Conservation (phyloP, 305 asterid genomes). For the Solanum hybrid region DNA sequence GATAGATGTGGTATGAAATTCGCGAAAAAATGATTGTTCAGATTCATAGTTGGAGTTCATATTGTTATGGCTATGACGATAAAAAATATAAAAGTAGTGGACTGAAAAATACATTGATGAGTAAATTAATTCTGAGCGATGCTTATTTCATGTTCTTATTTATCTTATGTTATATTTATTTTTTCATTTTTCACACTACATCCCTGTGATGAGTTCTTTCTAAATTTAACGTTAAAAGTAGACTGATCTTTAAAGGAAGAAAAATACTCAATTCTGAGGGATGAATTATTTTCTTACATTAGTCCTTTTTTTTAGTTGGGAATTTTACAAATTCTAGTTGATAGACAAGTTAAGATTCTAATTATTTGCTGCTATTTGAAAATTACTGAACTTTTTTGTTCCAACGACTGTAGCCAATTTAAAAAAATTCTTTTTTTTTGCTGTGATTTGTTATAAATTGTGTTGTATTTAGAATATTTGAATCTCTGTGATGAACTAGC, state of each 20-base stretch:
- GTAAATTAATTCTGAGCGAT: neutral
- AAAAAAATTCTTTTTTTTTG: neutral
- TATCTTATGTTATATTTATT: neutral
- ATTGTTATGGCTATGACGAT: neutral
- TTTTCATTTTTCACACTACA: neutral
- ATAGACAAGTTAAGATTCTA: neutral
- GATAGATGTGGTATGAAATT: neutral
- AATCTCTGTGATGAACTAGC: neutral
- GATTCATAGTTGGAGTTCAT: neutral
- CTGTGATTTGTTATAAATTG: neutral
- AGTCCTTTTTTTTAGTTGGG: neutral
- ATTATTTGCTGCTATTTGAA: neutral
- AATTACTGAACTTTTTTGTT: neutral
- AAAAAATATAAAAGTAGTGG: neutral
- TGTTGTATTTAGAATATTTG: neutral
- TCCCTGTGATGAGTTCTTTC: neutral
- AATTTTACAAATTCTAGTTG: neutral
- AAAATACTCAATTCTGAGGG: neutral
- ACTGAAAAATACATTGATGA: neutral
- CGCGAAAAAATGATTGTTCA: neutral
- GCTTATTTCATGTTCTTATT: neutral
- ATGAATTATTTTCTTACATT: neutral
- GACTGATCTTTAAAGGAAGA: neutral
- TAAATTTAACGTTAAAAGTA: conserved; percentile 1
- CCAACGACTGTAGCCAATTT: neutral